These are phyloP conservation scores for Chrysosporium queenslandicum DNA, from an alignment of 2,329 filamentous ascomycete genomes.

Conservation along the genomic window DNA sequence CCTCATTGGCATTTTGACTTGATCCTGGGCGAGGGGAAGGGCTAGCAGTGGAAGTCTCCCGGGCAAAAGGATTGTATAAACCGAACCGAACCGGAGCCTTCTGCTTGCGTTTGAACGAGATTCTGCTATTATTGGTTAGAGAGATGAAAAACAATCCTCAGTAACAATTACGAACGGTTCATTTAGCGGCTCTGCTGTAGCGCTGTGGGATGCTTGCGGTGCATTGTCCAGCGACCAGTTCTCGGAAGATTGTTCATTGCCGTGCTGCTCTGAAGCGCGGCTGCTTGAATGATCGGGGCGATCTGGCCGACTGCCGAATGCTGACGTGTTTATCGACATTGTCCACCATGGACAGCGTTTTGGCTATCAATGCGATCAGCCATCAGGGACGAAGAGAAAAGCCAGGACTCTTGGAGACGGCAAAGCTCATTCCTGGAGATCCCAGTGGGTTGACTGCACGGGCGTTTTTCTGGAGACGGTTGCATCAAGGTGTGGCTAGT, in stretches of 20 bases:
- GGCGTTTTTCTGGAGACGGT: too few relatives aligned
- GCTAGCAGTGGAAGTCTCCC: constrained; percentile 15
- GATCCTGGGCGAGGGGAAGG: constrained; percentile 10
- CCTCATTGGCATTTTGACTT: constrained; percentile 12
- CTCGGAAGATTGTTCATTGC: not conserved
- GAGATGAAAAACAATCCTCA: not conserved
- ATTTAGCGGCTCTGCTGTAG: constrained; percentile 22
- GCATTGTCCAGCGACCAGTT: not conserved
- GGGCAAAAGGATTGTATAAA: constrained; percentile 32
- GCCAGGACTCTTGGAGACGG: not conserved
- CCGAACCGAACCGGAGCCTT: constrained; percentile 33
- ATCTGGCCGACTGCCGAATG: constrained; percentile 7
- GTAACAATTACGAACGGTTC: constrained; percentile 28
- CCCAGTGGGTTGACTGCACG: not conserved
- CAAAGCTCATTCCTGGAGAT: not conserved
- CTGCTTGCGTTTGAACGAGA: constrained; percentile 38
- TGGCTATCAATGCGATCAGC: constrained; percentile 2
- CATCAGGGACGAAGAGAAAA: not conserved
- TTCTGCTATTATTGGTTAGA: constrained; percentile 21
- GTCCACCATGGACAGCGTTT: constrained; percentile 15
- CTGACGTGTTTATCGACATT: constrained; percentile 14
- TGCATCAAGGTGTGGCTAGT: constrained; percentile 2
- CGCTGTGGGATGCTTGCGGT: not conserved
- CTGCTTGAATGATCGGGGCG: not conserved
- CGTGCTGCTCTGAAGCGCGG: not conserved